Base-by-base conservation (phyloP, 2,329 filamentous ascomycete species). In the Helotiales sp. region DNA sequence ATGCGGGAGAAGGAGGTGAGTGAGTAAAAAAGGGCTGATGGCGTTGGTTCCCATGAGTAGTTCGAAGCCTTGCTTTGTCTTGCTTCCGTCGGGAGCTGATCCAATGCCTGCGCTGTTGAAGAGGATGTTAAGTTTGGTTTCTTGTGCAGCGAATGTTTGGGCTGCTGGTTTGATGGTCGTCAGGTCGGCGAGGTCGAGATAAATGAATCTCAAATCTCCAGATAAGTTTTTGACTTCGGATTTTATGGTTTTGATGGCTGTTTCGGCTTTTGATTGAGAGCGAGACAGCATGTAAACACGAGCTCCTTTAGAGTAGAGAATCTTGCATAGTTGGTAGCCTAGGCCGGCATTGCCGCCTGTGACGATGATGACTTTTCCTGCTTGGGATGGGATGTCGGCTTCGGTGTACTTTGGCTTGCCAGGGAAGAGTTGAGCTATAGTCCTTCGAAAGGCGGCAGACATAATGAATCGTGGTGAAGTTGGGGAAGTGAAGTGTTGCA, bases 231-330 rank as follows among this genome's bases (percentile, higher is more conserved):
- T 55, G 13, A 63, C 44, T 1, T 62, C 52, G 46, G 22, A 27
- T 27, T 70, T 69, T 61, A 79, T 75, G 2, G 67, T 60, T 8
- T 64, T 59, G 47, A 78, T 77, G 3, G 75, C 73, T 2, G 48
- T 59, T 17, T 61, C 57, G 4, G 71, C 72, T 60, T 76, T 78
- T 6, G 66, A 58, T 54, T 73, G 64, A 1, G 71, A 75, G 46
- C 79, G 76, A 3, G 74, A 74, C 6, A 77, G 77, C 34, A 81
- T 66, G 63, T 81, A 82, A 22, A 82, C 74, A 6, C 72, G 80
- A 25, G 70, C 79, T 49, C 78, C 76, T 24, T 72, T 73, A 2
- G 67, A 63, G 66, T 82, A 76, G n/a, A 76, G 70, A 17, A 75
- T 70, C 10, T 63, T 62, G 19, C 68, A 64, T 1, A 73, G 57